phyloP scores from a whole-genome alignment of 2,329 filamentous ascomycete species.

The Colletotrichum sp. region DNA sequence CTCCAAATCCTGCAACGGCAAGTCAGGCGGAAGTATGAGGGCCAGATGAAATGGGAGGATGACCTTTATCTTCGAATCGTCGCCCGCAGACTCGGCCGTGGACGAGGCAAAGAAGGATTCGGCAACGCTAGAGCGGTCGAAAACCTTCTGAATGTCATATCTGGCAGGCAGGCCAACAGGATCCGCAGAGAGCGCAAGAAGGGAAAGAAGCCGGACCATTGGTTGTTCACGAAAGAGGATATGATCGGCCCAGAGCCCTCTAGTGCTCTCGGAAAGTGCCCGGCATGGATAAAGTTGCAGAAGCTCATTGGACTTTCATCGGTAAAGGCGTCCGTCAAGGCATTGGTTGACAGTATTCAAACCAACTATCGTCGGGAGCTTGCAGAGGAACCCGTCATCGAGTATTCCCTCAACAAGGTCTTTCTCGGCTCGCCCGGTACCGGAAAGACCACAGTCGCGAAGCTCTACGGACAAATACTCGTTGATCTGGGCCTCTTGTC shows the following conservation, averaged over 20 bases:
- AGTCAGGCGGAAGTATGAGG: constrained; percentile 58
- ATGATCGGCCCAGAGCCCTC: constrained; percentile 73
- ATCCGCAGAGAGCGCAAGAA: constrained; percentile 51
- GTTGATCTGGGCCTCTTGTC: constrained; percentile 70
- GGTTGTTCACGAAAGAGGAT: constrained; percentile 68
- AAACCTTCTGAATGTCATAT: constrained; percentile 61
- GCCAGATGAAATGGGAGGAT: constrained; percentile 63
- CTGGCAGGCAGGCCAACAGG: constrained; percentile 62
- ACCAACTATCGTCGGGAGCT: constrained; percentile 72
- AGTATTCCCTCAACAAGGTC: constrained; percentile 70
- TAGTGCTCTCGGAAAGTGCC: constrained; percentile 51
- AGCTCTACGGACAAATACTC: constrained; percentile 72
- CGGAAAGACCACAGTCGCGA: constrained; percentile 78
- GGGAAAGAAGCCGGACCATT: constrained; percentile 53
- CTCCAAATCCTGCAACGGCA: constrained; percentile 61
- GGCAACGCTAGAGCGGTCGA: constrained; percentile 75
- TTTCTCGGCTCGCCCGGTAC: constrained; percentile 77
- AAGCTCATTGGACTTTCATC: constrained; percentile 60
- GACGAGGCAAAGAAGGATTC: constrained; percentile 70
- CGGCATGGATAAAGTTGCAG: constrained; percentile 63
- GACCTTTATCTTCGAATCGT: constrained; percentile 70
- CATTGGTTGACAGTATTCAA: constrained; percentile 64
- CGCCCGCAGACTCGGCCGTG: constrained; percentile 63
- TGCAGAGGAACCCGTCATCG: constrained; percentile 59
- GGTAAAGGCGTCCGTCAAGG: constrained; percentile 66